Conservation (phyloP, 345 rosid species). For the Moricandia arvensis region DNA sequence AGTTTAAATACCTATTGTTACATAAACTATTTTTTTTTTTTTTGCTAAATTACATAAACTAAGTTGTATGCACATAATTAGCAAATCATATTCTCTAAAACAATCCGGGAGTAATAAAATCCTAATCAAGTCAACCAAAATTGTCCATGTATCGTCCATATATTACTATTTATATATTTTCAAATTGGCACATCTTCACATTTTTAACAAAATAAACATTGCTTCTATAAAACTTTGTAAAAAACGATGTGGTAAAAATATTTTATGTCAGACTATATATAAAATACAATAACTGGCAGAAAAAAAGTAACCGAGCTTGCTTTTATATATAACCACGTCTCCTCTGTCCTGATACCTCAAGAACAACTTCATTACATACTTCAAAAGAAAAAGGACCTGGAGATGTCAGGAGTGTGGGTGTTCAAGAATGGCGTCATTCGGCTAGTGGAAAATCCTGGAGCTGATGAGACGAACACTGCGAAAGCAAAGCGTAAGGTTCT, state of each 20-base stretch:
- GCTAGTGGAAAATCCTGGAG: constrained; percentile 59
- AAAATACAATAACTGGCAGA: background rate
- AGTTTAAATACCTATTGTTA: background rate
- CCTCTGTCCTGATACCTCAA: background rate
- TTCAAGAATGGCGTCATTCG: constrained; percentile 70
- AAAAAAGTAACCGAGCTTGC: background rate
- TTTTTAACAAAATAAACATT: background rate
- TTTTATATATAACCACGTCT: constrained; percentile 13
- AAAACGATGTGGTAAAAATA: background rate
- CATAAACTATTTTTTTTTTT: too few species aligned
- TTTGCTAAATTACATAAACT: background rate
- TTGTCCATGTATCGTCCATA: background rate
- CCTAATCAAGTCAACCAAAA: background rate
- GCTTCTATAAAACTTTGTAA: too few species aligned
- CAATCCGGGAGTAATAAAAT: background rate
- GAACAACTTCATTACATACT: background rate
- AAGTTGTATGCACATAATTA: background rate
- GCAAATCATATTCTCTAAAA: background rate
- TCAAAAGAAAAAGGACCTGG: background rate
- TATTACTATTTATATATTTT: background rate
- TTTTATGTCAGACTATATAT: background rate
- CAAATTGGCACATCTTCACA: background rate
- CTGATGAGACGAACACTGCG: constrained; percentile 42
- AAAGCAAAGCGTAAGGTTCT: constrained; percentile 50
- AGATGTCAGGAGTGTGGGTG: constrained; percentile 86